Conservation (phyloP, 2,329 filamentous ascomycete species). For the Aspergillus sojae region DNA sequence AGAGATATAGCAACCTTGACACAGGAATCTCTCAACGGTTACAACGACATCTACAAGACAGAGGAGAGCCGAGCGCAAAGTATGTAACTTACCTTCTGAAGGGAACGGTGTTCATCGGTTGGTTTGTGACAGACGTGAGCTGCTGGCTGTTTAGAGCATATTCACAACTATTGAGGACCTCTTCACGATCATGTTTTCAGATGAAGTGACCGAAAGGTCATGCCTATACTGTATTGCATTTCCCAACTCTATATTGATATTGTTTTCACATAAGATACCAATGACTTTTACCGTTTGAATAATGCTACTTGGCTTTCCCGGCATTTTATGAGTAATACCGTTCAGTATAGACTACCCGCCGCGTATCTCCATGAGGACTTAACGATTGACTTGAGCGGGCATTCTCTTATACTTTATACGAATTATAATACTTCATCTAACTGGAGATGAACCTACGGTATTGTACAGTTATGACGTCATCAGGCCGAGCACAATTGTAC, state of each 20-base stretch:
- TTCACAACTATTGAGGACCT: neutral
- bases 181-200: neutral
- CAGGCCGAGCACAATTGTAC: no score
- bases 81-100: neutral
- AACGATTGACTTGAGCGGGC: neutral
- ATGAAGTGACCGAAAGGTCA: neutral
- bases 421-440: no score
- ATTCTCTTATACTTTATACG: neutral
- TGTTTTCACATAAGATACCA: neutral
- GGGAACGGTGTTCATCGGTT: neutral
- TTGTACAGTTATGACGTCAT: neutral
- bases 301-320: neutral
- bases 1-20: slow-evolving; percentile 22
- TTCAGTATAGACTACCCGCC: neutral
- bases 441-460: no score
- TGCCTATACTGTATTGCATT: neutral
- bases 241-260: neutral
- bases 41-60: slow-evolving; percentile 37
- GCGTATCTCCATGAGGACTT: neutral
- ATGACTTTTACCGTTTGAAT: neutral
- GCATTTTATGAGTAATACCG: neutral
- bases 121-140: neutral
- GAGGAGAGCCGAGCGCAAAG: slow-evolving; percentile 1
- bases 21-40: slow-evolving; percentile 28
- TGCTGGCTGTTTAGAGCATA: neutral